Base-by-base conservation (phyloP, 164 flowering plant genomes). In the Malania oleifera region DNA sequence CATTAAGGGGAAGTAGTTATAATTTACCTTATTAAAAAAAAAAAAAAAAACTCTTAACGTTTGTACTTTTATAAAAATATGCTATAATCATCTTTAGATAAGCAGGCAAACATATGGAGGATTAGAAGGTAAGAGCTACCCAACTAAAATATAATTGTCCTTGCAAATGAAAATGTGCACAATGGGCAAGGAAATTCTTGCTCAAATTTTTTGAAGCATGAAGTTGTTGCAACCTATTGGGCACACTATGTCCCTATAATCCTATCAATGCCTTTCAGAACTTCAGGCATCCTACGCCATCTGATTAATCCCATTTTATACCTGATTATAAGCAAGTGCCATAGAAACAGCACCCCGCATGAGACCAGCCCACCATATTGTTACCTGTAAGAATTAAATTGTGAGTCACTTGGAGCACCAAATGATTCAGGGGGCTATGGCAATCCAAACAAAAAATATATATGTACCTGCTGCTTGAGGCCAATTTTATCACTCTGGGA, bases 331-430 rank as follows among this genome's bases (percentile, higher is more conserved):
- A 40, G 89, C 85, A 66, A 83, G 78, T 3, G 89, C 89, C 64
- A 83, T 61, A 0, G 89, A 81, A 1, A 82, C 87, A 50, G 85
- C 76, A 18, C 87, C 87, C 28, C 87, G 66, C 80, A 82, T 80
- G 15, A 83, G 82, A 25, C 89, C 89, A 56, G 85, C 81, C 89
- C 89, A 83, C 86, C 82, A 73, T 24, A 80, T 69, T 8, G 60
- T 63, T 2, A 73, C 57, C 77, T 76, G 76, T 43, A 52, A 34
- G 28, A 61, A 31, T 48, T 17, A 25, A 34, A 29, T 46, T 31
- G 44, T 13, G 7, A 23, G 18, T 41, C 25, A 63, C 8, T 55
- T 14, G 17, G 40, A 20, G 17, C 23, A 3, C 24, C 4, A 54
- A 2, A 29, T 3, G 34, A 15, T 35, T 56, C 27, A 31, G 8